Conservation (phyloP, 2,329 filamentous ascomycete genomes). For the Alternaria angustiovoidea region DNA sequence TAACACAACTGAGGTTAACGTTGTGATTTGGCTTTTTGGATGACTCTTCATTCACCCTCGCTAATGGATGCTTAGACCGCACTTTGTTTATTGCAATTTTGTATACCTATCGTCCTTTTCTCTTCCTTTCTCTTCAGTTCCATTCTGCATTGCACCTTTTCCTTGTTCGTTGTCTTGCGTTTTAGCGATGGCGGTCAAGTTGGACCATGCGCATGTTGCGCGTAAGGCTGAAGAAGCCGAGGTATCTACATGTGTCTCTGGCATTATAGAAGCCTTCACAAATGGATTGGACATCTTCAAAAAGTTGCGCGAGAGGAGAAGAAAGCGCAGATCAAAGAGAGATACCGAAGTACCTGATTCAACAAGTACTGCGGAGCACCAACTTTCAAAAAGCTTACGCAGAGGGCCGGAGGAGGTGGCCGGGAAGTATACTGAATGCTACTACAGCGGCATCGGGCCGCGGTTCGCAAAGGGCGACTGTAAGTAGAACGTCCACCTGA, state of each 20-base stretch:
- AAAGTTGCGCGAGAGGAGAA: constrained; percentile 48
- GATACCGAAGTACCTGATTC: constrained; percentile 27
- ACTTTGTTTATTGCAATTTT: constrained; percentile 27
- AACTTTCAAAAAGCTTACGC: constrained; percentile 52
- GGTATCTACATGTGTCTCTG: constrained; percentile 49
- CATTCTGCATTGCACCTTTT: constrained; percentile 15
- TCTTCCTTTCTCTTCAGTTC: constrained; percentile 16
- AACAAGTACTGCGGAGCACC: constrained; percentile 46
- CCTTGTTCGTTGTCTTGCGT: constrained; percentile 20
- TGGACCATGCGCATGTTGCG: constrained; percentile 25
- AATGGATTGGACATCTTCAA: constrained; percentile 57
- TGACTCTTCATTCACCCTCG: constrained; percentile 38
- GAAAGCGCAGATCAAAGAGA: constrained; percentile 41
- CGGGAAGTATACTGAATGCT: constrained; percentile 52
- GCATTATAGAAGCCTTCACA: constrained; percentile 56
- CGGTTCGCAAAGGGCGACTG: constrained; percentile 56
- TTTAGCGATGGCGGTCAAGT: constrained; percentile 36
- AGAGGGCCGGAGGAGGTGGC: constrained; percentile 54
- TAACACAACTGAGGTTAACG: constrained; percentile 23
- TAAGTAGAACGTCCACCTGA: constrained; percentile 33
- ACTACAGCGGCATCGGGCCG: constrained; percentile 46
- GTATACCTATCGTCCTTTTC: constrained; percentile 21
- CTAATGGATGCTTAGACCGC: constrained; percentile 31
- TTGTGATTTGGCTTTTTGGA: constrained; percentile 24
- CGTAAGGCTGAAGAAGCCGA: constrained; percentile 34